phyloP scores from a whole-genome alignment of 768 basidiomycete genomes.

The Suillus bovinus region DNA sequence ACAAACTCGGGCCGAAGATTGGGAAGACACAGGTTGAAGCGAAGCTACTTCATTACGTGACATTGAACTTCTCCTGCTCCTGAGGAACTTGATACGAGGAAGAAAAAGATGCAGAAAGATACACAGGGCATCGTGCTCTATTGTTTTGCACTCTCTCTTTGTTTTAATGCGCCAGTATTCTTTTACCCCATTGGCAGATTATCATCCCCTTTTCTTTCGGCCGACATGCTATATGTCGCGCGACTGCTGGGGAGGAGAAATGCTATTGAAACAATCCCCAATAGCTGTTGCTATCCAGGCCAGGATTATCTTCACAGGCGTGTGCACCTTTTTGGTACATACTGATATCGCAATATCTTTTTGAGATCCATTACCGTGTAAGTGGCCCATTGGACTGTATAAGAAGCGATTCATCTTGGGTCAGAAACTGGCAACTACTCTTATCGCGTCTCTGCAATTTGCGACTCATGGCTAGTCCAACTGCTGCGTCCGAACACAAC shows the following conservation, averaged over 20 bases:
- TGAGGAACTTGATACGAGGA: neutral
- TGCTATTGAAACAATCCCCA: too few species aligned
- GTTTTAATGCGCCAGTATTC: too few species aligned
- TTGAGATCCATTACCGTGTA: neutral
- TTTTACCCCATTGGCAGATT: neutral
- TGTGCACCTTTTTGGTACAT: neutral
- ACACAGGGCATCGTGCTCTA: neutral
- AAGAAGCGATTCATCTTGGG: neutral
- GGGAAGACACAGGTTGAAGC: too few species aligned
- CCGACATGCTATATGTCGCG: neutral
- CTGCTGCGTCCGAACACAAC: neutral
- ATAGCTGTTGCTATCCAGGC: too few species aligned
- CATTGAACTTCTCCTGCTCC: neutral
- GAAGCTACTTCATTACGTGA: neutral
- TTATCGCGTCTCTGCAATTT: neutral
- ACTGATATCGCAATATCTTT: neutral
- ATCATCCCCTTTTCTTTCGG: neutral
- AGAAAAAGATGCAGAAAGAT: neutral
- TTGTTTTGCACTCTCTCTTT: too few species aligned
- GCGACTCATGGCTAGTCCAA: neutral
- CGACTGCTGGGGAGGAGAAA: too few species aligned
- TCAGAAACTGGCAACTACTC: neutral
- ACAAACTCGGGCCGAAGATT: too few species aligned
- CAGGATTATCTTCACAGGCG: neutral
- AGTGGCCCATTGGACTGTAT: neutral